Evolutionary conservation across 2,329 filamentous ascomycete genomes (phyloP), one percentile per base, ranked within the genome.

Genomic region (Aspergillus novofumigatus): DNA sequence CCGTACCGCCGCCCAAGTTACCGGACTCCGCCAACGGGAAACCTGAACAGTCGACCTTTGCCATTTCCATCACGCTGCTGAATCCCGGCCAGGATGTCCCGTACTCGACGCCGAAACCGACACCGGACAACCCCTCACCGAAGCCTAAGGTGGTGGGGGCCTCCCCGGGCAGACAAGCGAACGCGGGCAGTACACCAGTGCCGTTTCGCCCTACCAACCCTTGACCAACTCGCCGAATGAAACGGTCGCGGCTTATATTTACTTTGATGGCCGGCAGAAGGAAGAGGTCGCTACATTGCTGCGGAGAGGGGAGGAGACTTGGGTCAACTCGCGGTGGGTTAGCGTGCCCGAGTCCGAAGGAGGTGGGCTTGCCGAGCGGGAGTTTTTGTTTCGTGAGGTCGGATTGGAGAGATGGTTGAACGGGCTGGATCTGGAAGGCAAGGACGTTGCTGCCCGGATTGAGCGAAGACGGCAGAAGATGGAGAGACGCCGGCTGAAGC

Each of bases 301-400:
- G 53, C 84, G 94, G 55, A 89, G 92, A 11, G 93, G 94, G 25
- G 94, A 97, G 72, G 94, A 99, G 77, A 99, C 94, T 1, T 99
- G 94, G 94, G 95, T 99, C 25, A 99, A 97, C 70, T 97, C 92
- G 55, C 84, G 94, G 67, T 99, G 94, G 94, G 94, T 99, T 51
- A 93, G 95, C 70, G 86, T 99, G 6, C 91, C 93, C 2, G 88
- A 92, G 28, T 86, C 88, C 25, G 93, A 97, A 75, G 93, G 93
- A 32, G 94, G 94, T 51, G 94, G 94, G 45, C 84, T 99, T 49
- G 94, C 94, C 29, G 94, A 99, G 79, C 86, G 94, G 62, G 94
- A 99, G 72, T 99, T 99, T 66, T 79, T 99, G 62, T 99, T 99
- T 77, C 90, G 93, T 56, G 94, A 99, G 74, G 94, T 99, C 50